phyloP scores from a whole-genome alignment of 2,329 filamentous ascomycete species.

The Penicillium expansum region DNA sequence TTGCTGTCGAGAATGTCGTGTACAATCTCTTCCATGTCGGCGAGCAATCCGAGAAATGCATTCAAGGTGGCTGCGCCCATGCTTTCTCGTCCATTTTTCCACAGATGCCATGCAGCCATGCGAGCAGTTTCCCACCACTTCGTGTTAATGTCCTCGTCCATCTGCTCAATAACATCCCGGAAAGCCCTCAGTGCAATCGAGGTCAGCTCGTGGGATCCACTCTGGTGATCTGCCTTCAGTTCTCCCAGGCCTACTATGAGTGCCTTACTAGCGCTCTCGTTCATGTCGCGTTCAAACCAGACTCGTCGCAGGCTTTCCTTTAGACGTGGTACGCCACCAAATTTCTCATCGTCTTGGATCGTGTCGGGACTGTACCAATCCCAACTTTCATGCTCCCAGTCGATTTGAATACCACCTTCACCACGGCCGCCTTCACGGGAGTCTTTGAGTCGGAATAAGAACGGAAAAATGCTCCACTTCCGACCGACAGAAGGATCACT shows the following conservation, averaged over 20 bases:
- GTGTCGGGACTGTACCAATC: slow-evolving; percentile 56
- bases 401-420: slow-evolving; percentile 51
- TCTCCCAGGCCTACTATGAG: slow-evolving; percentile 49
- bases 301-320: slow-evolving; percentile 58
- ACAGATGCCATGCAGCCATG: slow-evolving; percentile 61
- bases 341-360: slow-evolving; percentile 47
- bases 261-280: slow-evolving; percentile 44
- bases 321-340: slow-evolving; percentile 57
- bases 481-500: slow-evolving; percentile 53
- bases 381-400: slow-evolving; percentile 63
- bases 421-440: slow-evolving; percentile 29
- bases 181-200: slow-evolving; percentile 53
- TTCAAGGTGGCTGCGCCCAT: slow-evolving; percentile 62
- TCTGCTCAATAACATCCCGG: slow-evolving; percentile 42
- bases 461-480: slow-evolving; percentile 63
- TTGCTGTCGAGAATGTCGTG: slow-evolving; percentile 18
- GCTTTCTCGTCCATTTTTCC: slow-evolving; percentile 63
- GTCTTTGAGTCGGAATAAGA: slow-evolving; percentile 52
- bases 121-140: slow-evolving; percentile 58
- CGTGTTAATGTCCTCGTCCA: slow-evolving; percentile 17
- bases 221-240: slow-evolving; percentile 57
- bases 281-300: slow-evolving; percentile 57
- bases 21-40: slow-evolving; percentile 26
- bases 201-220: slow-evolving; percentile 60
- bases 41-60: slow-evolving; percentile 26